phyloP scores from a whole-genome alignment of 2,329 filamentous ascomycete species.

The Fusarium marasasianum region DNA sequence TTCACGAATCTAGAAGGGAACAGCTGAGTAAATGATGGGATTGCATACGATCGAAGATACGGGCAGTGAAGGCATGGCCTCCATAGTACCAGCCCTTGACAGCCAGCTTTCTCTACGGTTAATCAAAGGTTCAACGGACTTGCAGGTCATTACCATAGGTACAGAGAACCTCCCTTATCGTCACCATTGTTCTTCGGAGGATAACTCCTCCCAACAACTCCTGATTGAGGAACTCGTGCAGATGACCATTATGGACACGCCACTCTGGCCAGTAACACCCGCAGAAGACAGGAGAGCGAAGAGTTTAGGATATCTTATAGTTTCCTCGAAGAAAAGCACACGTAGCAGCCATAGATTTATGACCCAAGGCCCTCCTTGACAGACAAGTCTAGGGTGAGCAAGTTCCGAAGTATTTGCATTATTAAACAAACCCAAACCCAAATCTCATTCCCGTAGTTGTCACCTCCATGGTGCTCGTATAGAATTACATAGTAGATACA shows the following conservation, averaged over 20 bases:
- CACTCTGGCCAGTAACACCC: background rate
- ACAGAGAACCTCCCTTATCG: too few species aligned
- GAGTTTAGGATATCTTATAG: too few species aligned
- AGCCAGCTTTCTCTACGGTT: background rate
- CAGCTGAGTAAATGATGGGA: background rate
- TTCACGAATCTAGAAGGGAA: background rate
- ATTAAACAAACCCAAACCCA: background rate
- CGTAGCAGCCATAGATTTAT: background rate
- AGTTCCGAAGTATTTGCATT: background rate
- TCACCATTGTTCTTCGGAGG: background rate
- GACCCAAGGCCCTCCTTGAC: background rate
- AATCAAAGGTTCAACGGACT: background rate
- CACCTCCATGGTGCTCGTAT: slow-evolving; percentile 1
- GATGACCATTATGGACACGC: background rate
- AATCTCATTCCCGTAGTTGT: slow-evolving; percentile 9
- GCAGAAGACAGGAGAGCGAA: background rate
- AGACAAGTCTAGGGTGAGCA: background rate
- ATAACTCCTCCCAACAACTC: background rate
- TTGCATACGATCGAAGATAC: background rate
- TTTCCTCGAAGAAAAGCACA: too few species aligned
- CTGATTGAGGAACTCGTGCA: background rate
- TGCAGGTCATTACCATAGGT: background rate
- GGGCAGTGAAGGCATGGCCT: background rate
- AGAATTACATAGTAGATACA: slow-evolving; percentile 20
- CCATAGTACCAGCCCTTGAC: background rate